These are phyloP conservation scores for Penicillium brevicompactum DNA, from an alignment of 2,329 filamentous ascomycete genomes.

Conservation along the genomic window DNA sequence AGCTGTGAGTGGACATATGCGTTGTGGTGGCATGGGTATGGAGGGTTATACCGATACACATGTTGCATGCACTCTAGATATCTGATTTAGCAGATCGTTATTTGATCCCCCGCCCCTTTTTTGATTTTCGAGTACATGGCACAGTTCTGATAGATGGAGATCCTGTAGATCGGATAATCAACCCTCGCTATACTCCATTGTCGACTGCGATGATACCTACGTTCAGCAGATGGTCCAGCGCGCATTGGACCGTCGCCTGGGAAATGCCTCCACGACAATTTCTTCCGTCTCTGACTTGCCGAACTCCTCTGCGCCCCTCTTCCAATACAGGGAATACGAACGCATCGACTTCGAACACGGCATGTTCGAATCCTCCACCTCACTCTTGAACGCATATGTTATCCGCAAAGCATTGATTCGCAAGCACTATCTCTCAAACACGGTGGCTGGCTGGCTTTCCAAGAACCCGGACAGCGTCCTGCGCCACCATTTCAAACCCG, in stretches of 20 bases:
- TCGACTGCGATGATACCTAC: constrained; percentile 86
- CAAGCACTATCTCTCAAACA: constrained; percentile 89
- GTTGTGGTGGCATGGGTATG: constrained; percentile 17
- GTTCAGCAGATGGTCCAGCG: constrained; percentile 81
- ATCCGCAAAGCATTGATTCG: constrained; percentile 95
- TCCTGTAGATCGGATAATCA: constrained; percentile 38
- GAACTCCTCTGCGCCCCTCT: constrained; percentile 51
- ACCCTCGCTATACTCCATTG: constrained; percentile 65
- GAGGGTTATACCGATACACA: constrained; percentile 25
- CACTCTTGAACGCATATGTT: constrained; percentile 84
- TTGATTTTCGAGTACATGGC: constrained; percentile 7
- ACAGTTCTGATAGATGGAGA: constrained; percentile 36
- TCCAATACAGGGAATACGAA: constrained; percentile 89
- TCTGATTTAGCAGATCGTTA: constrained; percentile 31
- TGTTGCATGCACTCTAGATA: constrained; percentile 27
- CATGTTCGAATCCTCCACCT: constrained; percentile 61
- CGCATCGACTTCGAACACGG: constrained; percentile 80
- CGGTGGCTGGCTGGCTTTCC: constrained; percentile 79
- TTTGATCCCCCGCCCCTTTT: constrained; percentile 20
- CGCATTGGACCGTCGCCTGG: constrained; percentile 67
- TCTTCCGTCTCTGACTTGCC: constrained; percentile 52
- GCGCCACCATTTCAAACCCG: constrained; percentile 70
- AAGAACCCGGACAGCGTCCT: constrained; percentile 78
- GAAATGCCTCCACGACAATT: constrained; percentile 59
- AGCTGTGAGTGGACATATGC: constrained; percentile 69